Evolutionary conservation across 176 grass and related monocot species (phyloP), one percentile per base, ranked within the genome.

Genomic region (Rhynchospora tenuis): DNA sequence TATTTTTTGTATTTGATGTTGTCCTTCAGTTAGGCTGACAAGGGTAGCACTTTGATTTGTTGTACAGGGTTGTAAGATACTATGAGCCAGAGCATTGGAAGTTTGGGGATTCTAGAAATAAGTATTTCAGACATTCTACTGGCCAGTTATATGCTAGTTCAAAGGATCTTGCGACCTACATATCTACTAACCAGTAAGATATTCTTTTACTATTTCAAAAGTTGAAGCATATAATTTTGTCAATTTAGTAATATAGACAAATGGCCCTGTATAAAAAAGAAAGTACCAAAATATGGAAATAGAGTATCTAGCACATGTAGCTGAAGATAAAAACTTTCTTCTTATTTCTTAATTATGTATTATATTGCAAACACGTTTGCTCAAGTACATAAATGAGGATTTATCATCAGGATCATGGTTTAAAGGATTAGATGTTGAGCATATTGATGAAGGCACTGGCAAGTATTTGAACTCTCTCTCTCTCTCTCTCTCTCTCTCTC

Each of bases 61-160:
- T 74, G 6, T 59, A 19, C 75, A 97, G 94, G 83, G 94, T 88
- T 29, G 86, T 90, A 57, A 85, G 90, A 64, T 97, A 97, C 77
- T 88, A 94, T 83, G 94, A 97, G 86, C 94, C 94, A 60, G 94
- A 97, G 87, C 86, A 92, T 67, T 97, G 94, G 94, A 97, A 97
- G 86, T 97, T 97, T 78, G 94, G 94, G 38, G 94, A 90, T 68
- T 73, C 50, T 29, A 87, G 89, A 64, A 94, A 94, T 76, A 94
- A 92, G 50, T 97, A 97, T 63, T 97, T 97, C 82, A 87, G 90
- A 67, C 94, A 97, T 88, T 92, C 94, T 63, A 97, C 94, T 0
- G 94, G 94, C 62, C 94, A 97, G 87, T 69, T 97, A 7, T 94
- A 97, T 57, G 94, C 90, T 61, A 92, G 94, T 88, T 97, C 94